Percentiles rank a stretch among this genome's conserved stretches.
Evolutionary conservation across 169 alveolate genomes (phyloP).

Genomic region (Sarcocystis neurona): DNA sequence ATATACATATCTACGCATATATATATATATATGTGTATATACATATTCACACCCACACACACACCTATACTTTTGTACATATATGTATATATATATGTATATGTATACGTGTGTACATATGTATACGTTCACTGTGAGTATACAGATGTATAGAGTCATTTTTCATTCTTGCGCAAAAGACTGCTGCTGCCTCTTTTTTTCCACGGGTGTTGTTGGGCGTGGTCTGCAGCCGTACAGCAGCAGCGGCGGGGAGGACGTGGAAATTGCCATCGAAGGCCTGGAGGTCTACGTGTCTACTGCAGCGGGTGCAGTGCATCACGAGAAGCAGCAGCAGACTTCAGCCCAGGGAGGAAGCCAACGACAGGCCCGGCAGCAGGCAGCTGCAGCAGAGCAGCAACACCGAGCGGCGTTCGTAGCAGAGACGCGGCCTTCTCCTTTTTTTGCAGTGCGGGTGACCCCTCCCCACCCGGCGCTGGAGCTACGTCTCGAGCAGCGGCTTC

Average conservation of each 20-base stretch:
- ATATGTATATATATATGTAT: background rate
- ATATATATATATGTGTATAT: background rate
- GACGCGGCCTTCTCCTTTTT: slow-evolving; percentile 15
- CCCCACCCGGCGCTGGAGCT: background rate
- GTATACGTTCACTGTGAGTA: background rate
- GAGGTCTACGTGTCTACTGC: background rate
- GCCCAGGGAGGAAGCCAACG: no score
- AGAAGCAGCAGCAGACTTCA: no score
- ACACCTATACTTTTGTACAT: background rate
- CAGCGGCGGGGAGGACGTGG: slow-evolving; percentile 19
- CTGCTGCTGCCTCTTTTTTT: background rate
- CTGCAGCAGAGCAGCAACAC: no score
- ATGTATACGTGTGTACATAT: background rate
- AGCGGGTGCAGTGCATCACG: background rate
- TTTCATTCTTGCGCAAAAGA: background rate
- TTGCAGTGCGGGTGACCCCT: slow-evolving; percentile 28
- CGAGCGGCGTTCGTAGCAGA: no score
- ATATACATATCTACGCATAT: background rate
- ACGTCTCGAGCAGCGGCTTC: background rate
- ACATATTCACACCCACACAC: background rate
- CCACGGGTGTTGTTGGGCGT: background rate
- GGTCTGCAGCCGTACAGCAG: background rate
- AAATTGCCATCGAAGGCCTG: slow-evolving; percentile 23
- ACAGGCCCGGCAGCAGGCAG: no score
- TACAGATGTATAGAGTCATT: background rate